phyloP scores from a whole-genome alignment of 1,139 yeast species.

The Blastobotrys proliferans region DNA sequence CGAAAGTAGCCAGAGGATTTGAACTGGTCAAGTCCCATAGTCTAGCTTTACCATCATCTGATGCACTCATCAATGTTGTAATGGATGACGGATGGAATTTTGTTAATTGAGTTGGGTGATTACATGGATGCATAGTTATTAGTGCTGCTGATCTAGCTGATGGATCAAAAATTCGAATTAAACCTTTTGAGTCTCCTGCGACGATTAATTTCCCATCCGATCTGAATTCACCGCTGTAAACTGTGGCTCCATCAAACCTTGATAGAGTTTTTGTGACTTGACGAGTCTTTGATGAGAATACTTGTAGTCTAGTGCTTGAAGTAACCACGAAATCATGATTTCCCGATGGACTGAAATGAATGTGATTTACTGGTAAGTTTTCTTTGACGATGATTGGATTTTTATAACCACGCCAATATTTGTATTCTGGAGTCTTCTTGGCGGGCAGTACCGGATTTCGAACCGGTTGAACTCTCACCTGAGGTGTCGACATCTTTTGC shows the following conservation, averaged over 20 bases:
- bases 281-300: conserved; percentile 87
- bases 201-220: conserved; percentile 78
- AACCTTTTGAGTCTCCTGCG: conserved; percentile 87
- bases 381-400: conserved; percentile 90
- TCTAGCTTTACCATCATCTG: conserved; percentile 85
- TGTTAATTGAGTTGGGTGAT: conserved; percentile 91
- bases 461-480: conserved; percentile 62
- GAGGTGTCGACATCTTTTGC: conserved; percentile 69
- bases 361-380: conserved; percentile 84
- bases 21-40: conserved; percentile 82
- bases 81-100: conserved; percentile 76
- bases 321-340: conserved; percentile 95
- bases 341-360: conserved; percentile 77
- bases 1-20: conserved; percentile 63
- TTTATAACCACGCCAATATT: conserved; percentile 85
- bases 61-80: conserved; percentile 76
- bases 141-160: conserved; percentile 67
- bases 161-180: conserved; percentile 80
- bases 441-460: conserved; percentile 76
- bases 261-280: conserved; percentile 87
- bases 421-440: conserved; percentile 87
- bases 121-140: conserved; percentile 74
- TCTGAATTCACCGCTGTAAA: conserved; percentile 73
- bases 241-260: conserved; percentile 64
- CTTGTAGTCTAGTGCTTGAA: conserved; percentile 85